Evolutionary conservation across 371 early-diverging fungal genomes (phyloP).

Genomic region (Sanchytrium tribonematis): DNA sequence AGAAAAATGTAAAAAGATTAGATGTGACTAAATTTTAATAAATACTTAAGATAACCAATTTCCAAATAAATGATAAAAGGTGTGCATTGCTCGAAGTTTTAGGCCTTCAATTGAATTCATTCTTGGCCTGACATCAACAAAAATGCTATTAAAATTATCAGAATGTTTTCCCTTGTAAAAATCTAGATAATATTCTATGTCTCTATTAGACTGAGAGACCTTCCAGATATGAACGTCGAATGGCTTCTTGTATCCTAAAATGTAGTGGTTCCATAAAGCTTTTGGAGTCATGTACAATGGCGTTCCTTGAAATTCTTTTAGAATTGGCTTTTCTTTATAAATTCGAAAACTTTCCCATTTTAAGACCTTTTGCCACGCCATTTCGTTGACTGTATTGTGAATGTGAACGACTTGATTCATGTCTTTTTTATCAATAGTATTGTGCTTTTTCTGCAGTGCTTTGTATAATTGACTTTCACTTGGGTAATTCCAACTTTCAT

Average conservation of each 20-base stretch:
- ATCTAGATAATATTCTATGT: neutral
- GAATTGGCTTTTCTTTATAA: neutral
- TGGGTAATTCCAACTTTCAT: neutral
- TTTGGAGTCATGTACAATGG: neutral
- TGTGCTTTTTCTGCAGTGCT: neutral
- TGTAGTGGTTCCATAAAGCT: neutral
- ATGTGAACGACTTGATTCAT: neutral
- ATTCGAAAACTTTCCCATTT: neutral
- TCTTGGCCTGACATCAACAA: neutral
- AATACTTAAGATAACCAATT: neutral
- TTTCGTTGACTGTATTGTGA: neutral
- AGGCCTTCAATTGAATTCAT: neutral
- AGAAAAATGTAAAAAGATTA: neutral
- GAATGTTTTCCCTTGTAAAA: neutral
- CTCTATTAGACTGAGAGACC: neutral
- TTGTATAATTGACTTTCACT: neutral
- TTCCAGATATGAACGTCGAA: neutral
- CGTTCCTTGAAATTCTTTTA: neutral
- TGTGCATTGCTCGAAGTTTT: neutral
- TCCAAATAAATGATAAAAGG: neutral
- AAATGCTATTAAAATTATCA: neutral
- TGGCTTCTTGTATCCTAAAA: neutral
- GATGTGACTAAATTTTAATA: neutral
- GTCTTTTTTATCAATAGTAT: neutral
- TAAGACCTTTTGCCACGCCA: neutral